Evolutionary conservation across 2,329 filamentous ascomycete genomes (phyloP).

Genomic region (Fusarium burgessii): DNA sequence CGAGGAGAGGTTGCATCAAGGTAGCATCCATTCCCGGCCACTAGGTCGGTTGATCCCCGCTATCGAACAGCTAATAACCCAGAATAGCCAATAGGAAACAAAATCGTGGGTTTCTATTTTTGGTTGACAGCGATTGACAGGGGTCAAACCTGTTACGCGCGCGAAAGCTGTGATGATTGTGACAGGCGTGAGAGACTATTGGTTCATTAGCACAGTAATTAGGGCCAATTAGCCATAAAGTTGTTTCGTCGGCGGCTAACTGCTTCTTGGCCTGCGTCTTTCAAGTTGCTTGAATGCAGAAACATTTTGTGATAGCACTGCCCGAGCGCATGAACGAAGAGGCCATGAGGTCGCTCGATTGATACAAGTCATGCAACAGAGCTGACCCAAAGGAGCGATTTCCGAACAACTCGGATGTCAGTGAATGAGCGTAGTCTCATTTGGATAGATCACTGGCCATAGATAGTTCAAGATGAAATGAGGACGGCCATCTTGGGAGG

Average conservation of each 20-base stretch:
- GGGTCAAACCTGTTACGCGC: constrained; percentile 52
- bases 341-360: constrained; percentile 40
- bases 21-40: constrained; percentile 40
- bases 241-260: constrained; percentile 46
- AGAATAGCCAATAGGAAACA: constrained; percentile 50
- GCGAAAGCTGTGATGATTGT: constrained; percentile 49
- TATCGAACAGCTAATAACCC: constrained; percentile 37
- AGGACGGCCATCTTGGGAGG: constrained; percentile 13
- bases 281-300: constrained; percentile 13
- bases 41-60: constrained; percentile 38
- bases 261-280: constrained; percentile 36
- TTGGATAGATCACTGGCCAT: constrained; percentile 18
- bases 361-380: constrained; percentile 44
- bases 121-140: constrained; percentile 47
- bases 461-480: constrained; percentile 18
- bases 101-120: constrained; percentile 51
- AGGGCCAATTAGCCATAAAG: constrained; percentile 37
- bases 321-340: constrained; percentile 40
- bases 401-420: constrained; percentile 24
- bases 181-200: constrained; percentile 44
- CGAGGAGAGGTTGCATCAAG: constrained; percentile 37
- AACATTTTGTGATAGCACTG: constrained; percentile 41
- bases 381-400: constrained; percentile 27
- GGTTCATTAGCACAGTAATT: constrained; percentile 28
- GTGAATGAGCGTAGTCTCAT: constrained; percentile 7